A percentile compares a stretch with the other conserved stretches of the same genome.
These are phyloP conservation scores for Ophiostoma fasciatum DNA, from an alignment of 2,329 filamentous ascomycete species.

Conservation along the genomic window DNA sequence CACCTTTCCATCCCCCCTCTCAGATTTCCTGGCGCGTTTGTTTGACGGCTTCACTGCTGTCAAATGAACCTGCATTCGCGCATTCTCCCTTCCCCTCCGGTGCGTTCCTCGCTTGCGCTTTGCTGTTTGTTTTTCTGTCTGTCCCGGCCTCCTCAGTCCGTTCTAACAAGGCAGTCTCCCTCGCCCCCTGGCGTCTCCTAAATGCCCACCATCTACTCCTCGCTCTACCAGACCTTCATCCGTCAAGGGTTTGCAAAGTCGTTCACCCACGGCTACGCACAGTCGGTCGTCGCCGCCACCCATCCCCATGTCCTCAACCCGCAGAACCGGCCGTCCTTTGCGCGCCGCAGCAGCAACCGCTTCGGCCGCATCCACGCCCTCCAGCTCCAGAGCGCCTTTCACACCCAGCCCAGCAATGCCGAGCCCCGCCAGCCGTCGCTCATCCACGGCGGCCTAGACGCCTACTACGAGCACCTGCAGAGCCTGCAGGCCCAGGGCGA, in stretches of 20 bases:
- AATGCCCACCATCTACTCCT: slow-evolving; percentile 70
- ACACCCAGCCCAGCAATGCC: slow-evolving; percentile 39
- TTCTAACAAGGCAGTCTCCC: slow-evolving; percentile 27
- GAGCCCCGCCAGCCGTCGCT: slow-evolving; percentile 39
- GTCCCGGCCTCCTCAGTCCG: not conserved
- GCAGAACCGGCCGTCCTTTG: slow-evolving; percentile 51
- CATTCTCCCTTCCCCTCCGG: slow-evolving; percentile 44
- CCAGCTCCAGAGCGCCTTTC: slow-evolving; percentile 66
- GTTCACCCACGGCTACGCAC: slow-evolving; percentile 94
- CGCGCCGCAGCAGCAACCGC: slow-evolving; percentile 39
- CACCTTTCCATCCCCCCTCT: slow-evolving; percentile 8
- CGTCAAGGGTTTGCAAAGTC: slow-evolving; percentile 95
- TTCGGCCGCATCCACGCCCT: slow-evolving; percentile 41
- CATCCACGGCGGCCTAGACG: slow-evolving; percentile 58
- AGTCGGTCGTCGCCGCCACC: slow-evolving; percentile 90
- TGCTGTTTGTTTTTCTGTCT: not conserved
- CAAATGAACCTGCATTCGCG: slow-evolving; percentile 95
- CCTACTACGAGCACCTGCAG: slow-evolving; percentile 84
- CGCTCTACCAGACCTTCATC: slow-evolving; percentile 67
- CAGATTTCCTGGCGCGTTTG: slow-evolving; percentile 54
- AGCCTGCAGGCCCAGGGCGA: slow-evolving; percentile 56
- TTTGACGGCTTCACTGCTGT: slow-evolving; percentile 76
- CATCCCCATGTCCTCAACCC: slow-evolving; percentile 64
- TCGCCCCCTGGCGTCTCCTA: slow-evolving; percentile 57
- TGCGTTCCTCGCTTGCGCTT: slow-evolving; percentile 27